phyloP scores from a whole-genome alignment of 192 early-diverging fungal genomes.

The Linnemannia zychae region DNA sequence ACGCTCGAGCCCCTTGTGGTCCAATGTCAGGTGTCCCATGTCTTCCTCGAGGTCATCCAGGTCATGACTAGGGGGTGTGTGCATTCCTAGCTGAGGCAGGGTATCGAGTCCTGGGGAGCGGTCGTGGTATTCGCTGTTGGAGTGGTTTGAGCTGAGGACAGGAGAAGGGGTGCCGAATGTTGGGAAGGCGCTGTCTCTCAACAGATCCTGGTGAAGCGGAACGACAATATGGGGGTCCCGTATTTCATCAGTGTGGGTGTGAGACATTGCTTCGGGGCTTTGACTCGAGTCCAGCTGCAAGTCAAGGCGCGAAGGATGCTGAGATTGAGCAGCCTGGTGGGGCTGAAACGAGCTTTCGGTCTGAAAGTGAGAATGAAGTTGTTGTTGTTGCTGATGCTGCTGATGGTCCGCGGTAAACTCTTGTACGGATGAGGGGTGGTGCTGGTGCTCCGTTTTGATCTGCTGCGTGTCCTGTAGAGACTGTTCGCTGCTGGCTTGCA shows the following conservation, averaged over 20 bases:
- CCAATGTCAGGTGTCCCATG: slow-evolving; percentile 76
- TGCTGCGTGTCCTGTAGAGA: slow-evolving; percentile 1
- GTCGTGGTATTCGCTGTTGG: slow-evolving; percentile 17
- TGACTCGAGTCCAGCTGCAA: slow-evolving; percentile 34
- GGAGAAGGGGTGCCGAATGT: slow-evolving; percentile 47
- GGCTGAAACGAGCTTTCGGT: slow-evolving; percentile 11
- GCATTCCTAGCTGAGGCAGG: slow-evolving; percentile 23
- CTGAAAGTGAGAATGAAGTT: slow-evolving; percentile 1
- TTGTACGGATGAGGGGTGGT: slow-evolving; percentile 8
- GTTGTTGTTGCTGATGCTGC: slow-evolving; percentile 8
- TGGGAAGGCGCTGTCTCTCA: slow-evolving; percentile 23
- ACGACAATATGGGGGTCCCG: slow-evolving; percentile 25
- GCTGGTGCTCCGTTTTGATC: slow-evolving; percentile 4
- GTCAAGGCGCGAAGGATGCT: slow-evolving; percentile 19
- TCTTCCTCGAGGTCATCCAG: slow-evolving; percentile 67
- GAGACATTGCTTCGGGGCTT: slow-evolving; percentile 22
- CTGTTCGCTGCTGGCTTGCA: slow-evolving; percentile 1
- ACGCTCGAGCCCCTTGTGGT: slow-evolving; percentile 78
- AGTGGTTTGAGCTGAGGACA: slow-evolving; percentile 38
- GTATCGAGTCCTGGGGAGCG: slow-evolving; percentile 22
- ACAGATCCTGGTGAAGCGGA: slow-evolving; percentile 31
- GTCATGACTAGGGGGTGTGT: slow-evolving; percentile 53
- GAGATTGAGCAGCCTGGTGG: slow-evolving; percentile 14
- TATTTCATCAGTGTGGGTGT: slow-evolving; percentile 23
- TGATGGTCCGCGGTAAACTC: slow-evolving; percentile 1